A percentile compares a stretch with the other conserved stretches of the same genome.
Conservation (phyloP, 2,329 filamentous ascomycete species). For the Didymella glomerata region DNA sequence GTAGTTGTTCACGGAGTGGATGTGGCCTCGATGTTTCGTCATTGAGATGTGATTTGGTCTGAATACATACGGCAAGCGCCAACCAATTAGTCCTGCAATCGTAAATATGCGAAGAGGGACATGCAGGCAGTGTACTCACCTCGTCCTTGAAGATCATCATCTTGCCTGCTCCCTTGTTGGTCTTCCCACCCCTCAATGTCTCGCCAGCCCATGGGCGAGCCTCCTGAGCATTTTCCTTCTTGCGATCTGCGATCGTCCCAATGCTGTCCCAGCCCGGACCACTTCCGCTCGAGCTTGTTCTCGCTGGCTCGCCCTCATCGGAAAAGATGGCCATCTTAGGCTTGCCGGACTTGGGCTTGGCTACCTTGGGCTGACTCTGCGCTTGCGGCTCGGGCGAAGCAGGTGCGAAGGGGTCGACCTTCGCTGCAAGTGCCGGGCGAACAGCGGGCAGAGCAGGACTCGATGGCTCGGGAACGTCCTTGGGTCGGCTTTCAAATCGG, state of each 20-base stretch:
- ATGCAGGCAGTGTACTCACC: conserved; percentile 69
- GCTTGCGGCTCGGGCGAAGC: conserved; percentile 61
- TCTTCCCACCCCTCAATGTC: conserved; percentile 86
- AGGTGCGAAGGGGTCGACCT: conserved; percentile 77
- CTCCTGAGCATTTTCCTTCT: conserved; percentile 91
- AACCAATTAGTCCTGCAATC: conserved; percentile 84
- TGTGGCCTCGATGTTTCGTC: conserved; percentile 58
- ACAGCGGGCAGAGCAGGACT: conserved; percentile 88
- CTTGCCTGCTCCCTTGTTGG: conserved; percentile 78
- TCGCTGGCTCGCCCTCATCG: conserved; percentile 68
- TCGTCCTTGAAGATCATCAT: conserved; percentile 94
- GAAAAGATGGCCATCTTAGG: conserved; percentile 92
- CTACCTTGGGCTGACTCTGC: conserved; percentile 53
- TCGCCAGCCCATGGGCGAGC: conserved; percentile 92
- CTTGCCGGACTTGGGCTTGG: conserved; percentile 69
- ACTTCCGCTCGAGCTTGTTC: conserved; percentile 63
- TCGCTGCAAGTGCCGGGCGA: conserved; percentile 83
- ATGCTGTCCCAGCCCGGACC: conserved; percentile 91
- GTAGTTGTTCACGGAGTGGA: conserved; percentile 78
- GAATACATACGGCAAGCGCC: conserved; percentile 61
- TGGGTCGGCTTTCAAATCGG: conserved; percentile 72
- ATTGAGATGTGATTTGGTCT: conserved; percentile 54
- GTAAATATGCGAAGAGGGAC: conserved; percentile 53
- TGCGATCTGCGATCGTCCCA: conserved; percentile 82
- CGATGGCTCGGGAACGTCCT: conserved; percentile 70